Conservation (phyloP, 1,284 basidiomycete species). For the Vanrija pseudolonga region DNA sequence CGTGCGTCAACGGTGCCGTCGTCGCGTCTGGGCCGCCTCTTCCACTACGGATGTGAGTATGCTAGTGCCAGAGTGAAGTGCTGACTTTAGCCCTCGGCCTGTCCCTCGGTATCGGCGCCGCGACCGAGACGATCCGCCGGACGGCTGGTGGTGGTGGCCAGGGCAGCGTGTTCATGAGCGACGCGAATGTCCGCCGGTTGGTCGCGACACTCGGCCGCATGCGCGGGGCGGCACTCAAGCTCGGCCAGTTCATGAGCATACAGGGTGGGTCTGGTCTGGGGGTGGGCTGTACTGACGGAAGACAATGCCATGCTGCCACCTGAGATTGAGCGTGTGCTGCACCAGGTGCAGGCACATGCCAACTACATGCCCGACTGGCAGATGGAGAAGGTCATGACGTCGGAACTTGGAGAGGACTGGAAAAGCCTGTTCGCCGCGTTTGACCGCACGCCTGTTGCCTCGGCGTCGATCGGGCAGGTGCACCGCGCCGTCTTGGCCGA, state of each 20-base stretch:
- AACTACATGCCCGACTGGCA: constrained; percentile 99
- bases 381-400: constrained; percentile 80
- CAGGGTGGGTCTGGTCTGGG: constrained; percentile 63
- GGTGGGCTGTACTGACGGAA: constrained; percentile 4
- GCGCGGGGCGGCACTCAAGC: constrained; percentile 93
- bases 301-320: constrained; percentile 85
- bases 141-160: constrained; percentile 34
- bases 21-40: constrained; percentile 76
- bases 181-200: constrained; percentile 81
- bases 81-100: constrained; percentile 57
- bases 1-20: constrained; percentile 64
- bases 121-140: constrained; percentile 50
- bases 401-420: constrained; percentile 77
- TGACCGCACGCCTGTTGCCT: constrained; percentile 84
- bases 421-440: constrained; percentile 67
- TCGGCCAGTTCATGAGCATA: constrained; percentile 96
- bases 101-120: constrained; percentile 51
- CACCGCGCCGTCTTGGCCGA: constrained; percentile 68
- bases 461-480: constrained; percentile 96
- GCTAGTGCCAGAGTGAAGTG: constrained; percentile 59
- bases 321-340: constrained; percentile 82
- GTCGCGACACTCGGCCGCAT: constrained; percentile 90
- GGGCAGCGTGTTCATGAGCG: constrained; percentile 70
- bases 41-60: constrained; percentile 87
- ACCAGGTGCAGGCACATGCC: constrained; percentile 88